Evolutionary conservation across 768 basidiomycete species (phyloP), one percentile per base, ranked within the genome.

Genomic region (Suillus alpinus): DNA sequence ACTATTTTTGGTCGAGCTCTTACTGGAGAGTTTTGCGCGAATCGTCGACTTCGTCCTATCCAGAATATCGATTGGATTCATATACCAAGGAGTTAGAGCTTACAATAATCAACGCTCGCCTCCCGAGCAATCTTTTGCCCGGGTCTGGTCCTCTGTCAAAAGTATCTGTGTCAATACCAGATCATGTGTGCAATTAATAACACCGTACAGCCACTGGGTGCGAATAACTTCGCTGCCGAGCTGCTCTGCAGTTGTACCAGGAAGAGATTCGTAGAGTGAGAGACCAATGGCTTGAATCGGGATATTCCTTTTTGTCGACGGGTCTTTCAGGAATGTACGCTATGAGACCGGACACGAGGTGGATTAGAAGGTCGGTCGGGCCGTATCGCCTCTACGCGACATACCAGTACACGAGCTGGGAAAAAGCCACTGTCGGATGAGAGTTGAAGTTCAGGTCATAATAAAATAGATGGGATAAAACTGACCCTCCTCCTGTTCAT

Each of bases 201-300:
- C 23, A 20, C 78, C 89, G 71, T 73, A 92, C 91, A 98, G 79
- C 97, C 97, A 99, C 75, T 99, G 97, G 16, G 95, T 99, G 58
- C 95, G 84, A 67, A 97, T 80, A 64, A 99, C 93, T 72, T 97
- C 88, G 61, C 78, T 82, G 53, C 92, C 92, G 56, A 94, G 82
- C 71, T 88, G 84, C 66, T 94, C 86, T 32, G 75, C 85, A 1
- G 86, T 86, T 4, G 85, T 83, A 18, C 88, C 92, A 6, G 87
- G 87, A 18, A 98, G 80, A 31, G 91, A 85, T 72, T 99, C 97
- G 67, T 99, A 99, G 3, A 99, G 81, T 6, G 94, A 95, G 36
- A 99, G 84, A 2, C 97, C 95, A 65, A 99, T 98, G 5, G 97
- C 96, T 73, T 95, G 92, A 65, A 98, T 97, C 51, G 93, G 91